Conservation (phyloP, 352 stramenopile species). For the Phytophthora vignae region DNA sequence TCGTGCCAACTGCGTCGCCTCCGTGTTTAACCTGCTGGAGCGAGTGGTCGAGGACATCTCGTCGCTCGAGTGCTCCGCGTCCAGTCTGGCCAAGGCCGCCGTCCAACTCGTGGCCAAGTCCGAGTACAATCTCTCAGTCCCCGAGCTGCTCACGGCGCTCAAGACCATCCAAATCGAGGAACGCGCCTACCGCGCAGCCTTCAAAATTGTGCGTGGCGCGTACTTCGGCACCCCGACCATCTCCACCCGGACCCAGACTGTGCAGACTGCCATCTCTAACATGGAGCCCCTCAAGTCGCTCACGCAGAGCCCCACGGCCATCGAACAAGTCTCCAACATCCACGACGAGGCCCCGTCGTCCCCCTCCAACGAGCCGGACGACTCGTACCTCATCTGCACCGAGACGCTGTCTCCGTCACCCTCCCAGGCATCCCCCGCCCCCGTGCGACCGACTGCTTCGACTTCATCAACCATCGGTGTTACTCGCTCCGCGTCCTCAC, state of each 20-base stretch:
- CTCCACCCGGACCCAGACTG: conserved; percentile 13
- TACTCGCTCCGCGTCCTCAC: conserved; percentile 38
- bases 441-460: conserved; percentile 22
- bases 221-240: conserved; percentile 29
- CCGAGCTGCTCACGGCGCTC: conserved; percentile 31
- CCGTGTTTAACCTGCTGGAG: conserved; percentile 53
- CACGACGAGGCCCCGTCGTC: conserved; percentile 19
- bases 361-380: conserved; percentile 17
- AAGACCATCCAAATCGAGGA: conserved; percentile 37
- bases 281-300: conserved; percentile 37
- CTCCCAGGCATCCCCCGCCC: conserved; percentile 26
- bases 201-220: conserved; percentile 43
- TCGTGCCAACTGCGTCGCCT: conserved; percentile 40
- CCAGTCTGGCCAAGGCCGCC: conserved; percentile 53
- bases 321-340: conserved; percentile 31
- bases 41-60: conserved; percentile 41
- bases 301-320: conserved; percentile 42
- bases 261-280: conserved; percentile 24
- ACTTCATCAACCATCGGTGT: conserved; percentile 35
- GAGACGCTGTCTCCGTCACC: conserved; percentile 47
- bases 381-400: conserved; percentile 39
- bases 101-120: conserved; percentile 55
- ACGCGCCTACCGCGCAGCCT: conserved; percentile 38
- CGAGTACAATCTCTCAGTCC: conserved; percentile 40
- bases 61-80: conserved; percentile 48